phyloP scores from a whole-genome alignment of 495 filamentous ascomycete species.

The Penicillium argentinense region DNA sequence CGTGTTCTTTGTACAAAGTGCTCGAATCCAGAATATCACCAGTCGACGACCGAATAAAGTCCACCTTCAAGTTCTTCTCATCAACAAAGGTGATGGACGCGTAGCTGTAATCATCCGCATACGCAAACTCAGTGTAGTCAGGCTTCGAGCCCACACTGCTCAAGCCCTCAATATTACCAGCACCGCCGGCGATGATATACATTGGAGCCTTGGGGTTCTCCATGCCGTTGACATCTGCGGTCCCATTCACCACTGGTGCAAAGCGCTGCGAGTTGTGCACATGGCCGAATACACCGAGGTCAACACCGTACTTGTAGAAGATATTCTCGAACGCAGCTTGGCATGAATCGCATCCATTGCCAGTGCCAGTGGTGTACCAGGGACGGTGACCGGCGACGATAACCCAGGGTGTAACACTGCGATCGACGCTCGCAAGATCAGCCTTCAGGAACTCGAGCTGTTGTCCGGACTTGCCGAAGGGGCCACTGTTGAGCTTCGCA shows the following conservation, averaged over 20 bases:
- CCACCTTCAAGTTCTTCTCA: slow-evolving; percentile 33
- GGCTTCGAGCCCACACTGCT: slow-evolving; percentile 38
- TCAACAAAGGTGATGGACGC: slow-evolving; percentile 34
- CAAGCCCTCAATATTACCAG: slow-evolving; percentile 49
- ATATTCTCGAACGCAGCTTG: slow-evolving; percentile 58
- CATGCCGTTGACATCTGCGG: slow-evolving; percentile 46
- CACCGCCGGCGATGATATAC: slow-evolving; percentile 54
- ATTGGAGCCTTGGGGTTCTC: slow-evolving; percentile 53
- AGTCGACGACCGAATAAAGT: slow-evolving; percentile 48
- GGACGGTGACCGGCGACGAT: slow-evolving; percentile 61
- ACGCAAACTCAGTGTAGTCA: slow-evolving; percentile 52
- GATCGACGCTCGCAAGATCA: slow-evolving; percentile 51
- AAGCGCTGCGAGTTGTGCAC: slow-evolving; percentile 58
- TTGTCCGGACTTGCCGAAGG: slow-evolving; percentile 44
- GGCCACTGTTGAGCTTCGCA: slow-evolving; percentile 46
- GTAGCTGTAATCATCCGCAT: slow-evolving; percentile 58
- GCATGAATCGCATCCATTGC: slow-evolving; percentile 49
- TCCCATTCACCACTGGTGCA: slow-evolving; percentile 41
- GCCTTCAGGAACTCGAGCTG: slow-evolving; percentile 44
- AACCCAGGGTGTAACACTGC: slow-evolving; percentile 55
- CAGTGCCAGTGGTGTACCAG: slow-evolving; percentile 51
- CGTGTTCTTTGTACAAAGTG: slow-evolving; percentile 52
- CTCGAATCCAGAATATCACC: slow-evolving; percentile 53
- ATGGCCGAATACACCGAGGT: slow-evolving; percentile 61
- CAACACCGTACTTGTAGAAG: slow-evolving; percentile 59